Evolutionary conservation across 805 yeast species (phyloP).

Genomic region (Monosporozyma servazzii): DNA sequence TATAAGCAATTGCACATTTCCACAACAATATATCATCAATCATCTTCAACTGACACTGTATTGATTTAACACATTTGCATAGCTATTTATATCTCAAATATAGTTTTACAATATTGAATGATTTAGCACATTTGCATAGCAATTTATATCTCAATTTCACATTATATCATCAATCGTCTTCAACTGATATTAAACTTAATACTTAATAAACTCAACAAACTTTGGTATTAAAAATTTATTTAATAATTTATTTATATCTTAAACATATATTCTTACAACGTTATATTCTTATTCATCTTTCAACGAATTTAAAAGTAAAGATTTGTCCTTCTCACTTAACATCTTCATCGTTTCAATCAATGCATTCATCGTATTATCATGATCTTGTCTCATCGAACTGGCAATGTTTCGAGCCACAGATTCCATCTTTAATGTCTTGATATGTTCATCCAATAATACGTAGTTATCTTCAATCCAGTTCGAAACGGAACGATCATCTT

Average conservation of each 20-base stretch:
- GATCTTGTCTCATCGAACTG: constrained; percentile 46
- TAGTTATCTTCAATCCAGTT: constrained; percentile 79
- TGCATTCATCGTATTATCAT: constrained; percentile 45
- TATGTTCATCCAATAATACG: constrained; percentile 46
- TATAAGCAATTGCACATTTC: too few relatives aligned
- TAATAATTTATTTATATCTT: not conserved
- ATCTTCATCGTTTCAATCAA: constrained; percentile 45
- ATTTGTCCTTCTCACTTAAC: constrained; percentile 47
- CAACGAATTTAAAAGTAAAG: constrained; percentile 32
- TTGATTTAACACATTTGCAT: too few relatives aligned
- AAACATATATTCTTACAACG: not conserved
- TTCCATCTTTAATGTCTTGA: constrained; percentile 59
- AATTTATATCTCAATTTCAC: too few relatives aligned
- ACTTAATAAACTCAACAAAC: constrained; percentile 18
- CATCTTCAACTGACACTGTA: too few relatives aligned
- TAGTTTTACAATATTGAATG: too few relatives aligned
- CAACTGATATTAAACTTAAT: too few relatives aligned
- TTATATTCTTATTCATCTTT: too few relatives aligned
- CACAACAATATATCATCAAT: too few relatives aligned
- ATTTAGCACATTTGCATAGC: too few relatives aligned
- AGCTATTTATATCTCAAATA: too few relatives aligned
- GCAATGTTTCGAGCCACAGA: constrained; percentile 57
- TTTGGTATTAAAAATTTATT: not conserved
- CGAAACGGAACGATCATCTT: constrained; percentile 70
- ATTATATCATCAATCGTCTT: too few relatives aligned